Base-by-base conservation (phyloP, 495 filamentous ascomycete species). In the Stereocaulon alpinum region DNA sequence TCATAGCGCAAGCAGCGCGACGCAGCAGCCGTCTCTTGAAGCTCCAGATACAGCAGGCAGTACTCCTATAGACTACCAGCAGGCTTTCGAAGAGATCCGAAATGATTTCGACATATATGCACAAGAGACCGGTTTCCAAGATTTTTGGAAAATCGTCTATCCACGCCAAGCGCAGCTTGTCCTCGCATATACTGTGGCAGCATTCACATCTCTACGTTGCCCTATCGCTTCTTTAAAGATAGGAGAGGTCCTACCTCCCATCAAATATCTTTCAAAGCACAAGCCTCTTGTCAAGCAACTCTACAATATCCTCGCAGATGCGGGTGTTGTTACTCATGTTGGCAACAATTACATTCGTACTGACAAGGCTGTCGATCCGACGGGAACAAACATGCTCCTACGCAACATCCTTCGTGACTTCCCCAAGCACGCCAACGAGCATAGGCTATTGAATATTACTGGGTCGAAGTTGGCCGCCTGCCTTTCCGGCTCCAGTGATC, bases 241-340 rank as follows among this genome's bases (percentile, higher is more conserved):
- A 3, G 73, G 69, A 6, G 55, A 66, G 10, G 7, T 15, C 24
- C 45, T 72, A 0, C 67, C 67, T 15, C 30, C 61, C 18, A 56
- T 73, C 15, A 44, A 55, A n/a, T 41, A 45, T 43, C 52, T 70
- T 0, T 56, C 59, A 6, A 68, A 62, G 47, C 72, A 76, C 56
- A 50, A 57, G 9, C 50, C 63, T 30, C 52, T 76, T 12, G 61
- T 74, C 6, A 40, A 34, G 10, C 70, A 70, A 42, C 52, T 74
- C 18, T 67, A 70, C 60, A 34, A 56, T 9, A 63, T 76, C 9
- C 65, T 78, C 9, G 64, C 68, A 55, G 68, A 72, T n/a, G 64
- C 29, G 3, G 9, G 49, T n/a, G 66, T 71, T 15, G 56, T 64
- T 30, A 24, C 40, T 11, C 48, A 24, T 43, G 11, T 7, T 6